Percentiles rank a stretch among this genome's conserved stretches.
These are phyloP conservation scores for Colletotrichum theobromicola DNA, from an alignment of 2,329 filamentous ascomycete species.

Conservation along the genomic window DNA sequence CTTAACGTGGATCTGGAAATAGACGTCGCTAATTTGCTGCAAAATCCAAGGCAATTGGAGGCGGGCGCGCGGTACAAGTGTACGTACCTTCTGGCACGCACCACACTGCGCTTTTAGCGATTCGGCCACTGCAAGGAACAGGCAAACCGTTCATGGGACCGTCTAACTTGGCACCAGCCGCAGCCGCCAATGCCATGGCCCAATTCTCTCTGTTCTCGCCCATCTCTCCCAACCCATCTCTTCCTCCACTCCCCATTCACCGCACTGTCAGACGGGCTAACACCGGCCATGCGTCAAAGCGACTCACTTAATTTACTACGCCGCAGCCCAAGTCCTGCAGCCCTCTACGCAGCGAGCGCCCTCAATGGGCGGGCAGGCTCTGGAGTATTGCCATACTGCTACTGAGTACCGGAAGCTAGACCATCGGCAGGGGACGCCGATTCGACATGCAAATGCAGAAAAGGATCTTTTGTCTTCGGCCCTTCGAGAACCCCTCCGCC, in stretches of 20 bases:
- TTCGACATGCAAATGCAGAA: background rate
- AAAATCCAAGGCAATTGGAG: background rate
- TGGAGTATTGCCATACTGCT: background rate
- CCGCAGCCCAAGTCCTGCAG: background rate
- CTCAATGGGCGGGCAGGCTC: background rate
- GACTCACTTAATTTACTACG: constrained; percentile 2
- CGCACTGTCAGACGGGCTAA: background rate
- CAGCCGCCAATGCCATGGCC: background rate
- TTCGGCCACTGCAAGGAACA: constrained; percentile 12
- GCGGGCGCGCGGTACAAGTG: background rate
- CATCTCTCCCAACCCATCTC: background rate
- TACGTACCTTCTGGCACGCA: background rate
- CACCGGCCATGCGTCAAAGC: constrained; percentile 1
- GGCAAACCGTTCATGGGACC: constrained; percentile 1
- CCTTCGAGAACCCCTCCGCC: background rate
- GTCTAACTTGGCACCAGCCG: constrained; percentile 1
- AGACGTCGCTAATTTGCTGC: background rate
- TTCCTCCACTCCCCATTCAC: background rate
- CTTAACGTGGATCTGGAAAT: background rate
- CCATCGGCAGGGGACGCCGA: background rate
- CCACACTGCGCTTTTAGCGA: background rate
- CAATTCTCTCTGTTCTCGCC: background rate
- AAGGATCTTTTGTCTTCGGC: constrained; percentile 18
- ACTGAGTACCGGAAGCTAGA: background rate
- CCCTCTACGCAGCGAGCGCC: background rate